Conservation (phyloP, 495 filamentous ascomycete species). For the Aspergillus bridgeri region DNA sequence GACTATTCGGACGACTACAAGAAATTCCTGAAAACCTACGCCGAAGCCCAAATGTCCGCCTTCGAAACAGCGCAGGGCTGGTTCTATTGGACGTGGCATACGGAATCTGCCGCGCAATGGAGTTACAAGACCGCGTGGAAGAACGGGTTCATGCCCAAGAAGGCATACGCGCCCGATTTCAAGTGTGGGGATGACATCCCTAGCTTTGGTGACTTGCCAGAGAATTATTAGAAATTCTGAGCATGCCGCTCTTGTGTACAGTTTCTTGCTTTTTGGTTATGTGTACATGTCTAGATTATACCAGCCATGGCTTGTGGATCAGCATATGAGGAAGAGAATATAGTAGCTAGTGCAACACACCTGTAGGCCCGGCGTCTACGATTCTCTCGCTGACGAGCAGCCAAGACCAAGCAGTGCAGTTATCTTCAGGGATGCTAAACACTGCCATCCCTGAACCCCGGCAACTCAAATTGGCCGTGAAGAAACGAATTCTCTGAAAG, state of each 20-base stretch:
- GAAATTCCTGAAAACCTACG: conserved; percentile 80
- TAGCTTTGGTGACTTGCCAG: conserved; percentile 62
- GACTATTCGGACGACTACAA: conserved; percentile 75
- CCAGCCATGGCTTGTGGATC: background rate
- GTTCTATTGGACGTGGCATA: conserved; percentile 97
- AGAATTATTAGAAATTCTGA: conserved; percentile 58
- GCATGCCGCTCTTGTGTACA: background rate
- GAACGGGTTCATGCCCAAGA: conserved; percentile 76
- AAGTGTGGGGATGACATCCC: conserved; percentile 68
- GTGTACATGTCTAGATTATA: background rate
- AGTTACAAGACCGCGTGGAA: conserved; percentile 83
- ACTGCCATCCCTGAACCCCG: no score
- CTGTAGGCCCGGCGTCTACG: no score
- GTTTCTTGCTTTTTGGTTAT: background rate
- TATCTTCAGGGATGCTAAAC: background rate
- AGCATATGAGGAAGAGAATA: background rate
- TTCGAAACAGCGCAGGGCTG: conserved; percentile 93
- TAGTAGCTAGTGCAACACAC: no score
- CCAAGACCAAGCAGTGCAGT: background rate
- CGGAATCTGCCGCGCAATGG: conserved; percentile 82
- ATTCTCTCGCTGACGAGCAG: background rate
- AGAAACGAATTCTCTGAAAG: background rate
- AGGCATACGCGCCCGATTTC: conserved; percentile 73
- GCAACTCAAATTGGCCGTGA: background rate
- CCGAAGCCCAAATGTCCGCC: conserved; percentile 89